Percentiles rank a stretch among this genome's conserved stretches.
Conservation (phyloP, 805 yeast genomes). For the Yamadazyma tumulicola region DNA sequence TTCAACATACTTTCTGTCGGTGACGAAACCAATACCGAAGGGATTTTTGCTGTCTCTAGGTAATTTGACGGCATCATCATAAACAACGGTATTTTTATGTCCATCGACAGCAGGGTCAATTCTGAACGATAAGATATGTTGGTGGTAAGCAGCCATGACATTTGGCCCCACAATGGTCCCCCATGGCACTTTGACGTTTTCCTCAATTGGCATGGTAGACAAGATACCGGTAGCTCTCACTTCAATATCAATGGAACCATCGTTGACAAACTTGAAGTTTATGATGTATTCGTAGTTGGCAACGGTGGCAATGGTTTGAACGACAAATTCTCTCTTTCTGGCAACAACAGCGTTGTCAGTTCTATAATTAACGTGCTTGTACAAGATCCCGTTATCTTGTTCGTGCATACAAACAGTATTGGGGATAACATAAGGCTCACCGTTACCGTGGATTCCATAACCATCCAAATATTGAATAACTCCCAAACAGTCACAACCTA, state of each 20-base stretch:
- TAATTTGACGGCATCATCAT: conserved; percentile 64
- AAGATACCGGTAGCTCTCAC: conserved; percentile 84
- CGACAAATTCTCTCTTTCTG: conserved; percentile 73
- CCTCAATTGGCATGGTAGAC: conserved; percentile 80
- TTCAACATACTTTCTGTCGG: conserved; percentile 62
- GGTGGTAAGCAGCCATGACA: conserved; percentile 82
- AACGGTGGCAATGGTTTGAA: conserved; percentile 80
- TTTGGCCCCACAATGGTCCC: conserved; percentile 78
- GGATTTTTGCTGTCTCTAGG: conserved; percentile 56
- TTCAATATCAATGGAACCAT: conserved; percentile 74
- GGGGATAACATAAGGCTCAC: conserved; percentile 60
- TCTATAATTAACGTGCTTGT: conserved; percentile 79
- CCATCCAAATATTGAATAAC: conserved; percentile 72
- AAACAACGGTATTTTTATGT: conserved; percentile 68
- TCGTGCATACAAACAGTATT: conserved; percentile 79
- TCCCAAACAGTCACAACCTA: conserved; percentile 84
- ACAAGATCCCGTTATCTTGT: conserved; percentile 72
- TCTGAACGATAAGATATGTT: conserved; percentile 75
- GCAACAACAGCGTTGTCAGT: conserved; percentile 66
- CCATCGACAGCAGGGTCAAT: conserved; percentile 83
- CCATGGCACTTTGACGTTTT: conserved; percentile 61
- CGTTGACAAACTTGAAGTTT: conserved; percentile 70
- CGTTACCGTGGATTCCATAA: conserved; percentile 51
- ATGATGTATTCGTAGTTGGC: conserved; percentile 80
- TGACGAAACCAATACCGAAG: conserved; percentile 64